These are phyloP conservation scores for Protomyces macrosporus DNA, from an alignment of 1,139 yeast genomes.

Conservation along the genomic window DNA sequence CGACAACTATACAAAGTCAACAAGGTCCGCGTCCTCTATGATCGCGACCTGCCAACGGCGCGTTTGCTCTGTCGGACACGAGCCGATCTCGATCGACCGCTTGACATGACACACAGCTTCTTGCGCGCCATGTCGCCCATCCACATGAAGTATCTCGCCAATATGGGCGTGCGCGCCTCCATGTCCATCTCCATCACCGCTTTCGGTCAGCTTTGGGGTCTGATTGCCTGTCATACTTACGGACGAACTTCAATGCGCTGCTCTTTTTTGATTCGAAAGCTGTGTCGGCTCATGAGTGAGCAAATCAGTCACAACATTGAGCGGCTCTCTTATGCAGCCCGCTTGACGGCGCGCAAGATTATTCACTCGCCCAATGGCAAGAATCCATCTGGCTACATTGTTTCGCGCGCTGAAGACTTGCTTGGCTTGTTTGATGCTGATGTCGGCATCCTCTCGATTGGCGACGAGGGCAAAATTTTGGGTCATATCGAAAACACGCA, in stretches of 20 bases:
- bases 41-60: conserved; percentile 22
- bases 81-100: conserved; percentile 12
- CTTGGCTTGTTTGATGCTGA: conserved; percentile 25
- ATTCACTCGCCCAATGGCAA: conserved; percentile 12
- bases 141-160: conserved; percentile 23
- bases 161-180: conserved; percentile 23
- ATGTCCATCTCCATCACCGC: conserved; percentile 25
- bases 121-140: conserved; percentile 26
- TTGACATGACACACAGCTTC: conserved; percentile 25
- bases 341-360: conserved; percentile 13
- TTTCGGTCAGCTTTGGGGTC: conserved; percentile 25
- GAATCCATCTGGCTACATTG: conserved; percentile 24
- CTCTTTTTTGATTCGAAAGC: conserved; percentile 15
- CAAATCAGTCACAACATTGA: conserved; percentile 20
- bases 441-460: conserved; percentile 19
- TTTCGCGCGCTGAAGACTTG: conserved; percentile 19
- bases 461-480: conserved; percentile 22
- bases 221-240: conserved; percentile 23
- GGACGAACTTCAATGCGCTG: conserved; percentile 10
- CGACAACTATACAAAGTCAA: conserved; percentile 18
- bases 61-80: conserved; percentile 19
- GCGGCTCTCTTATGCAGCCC: conserved; percentile 24
- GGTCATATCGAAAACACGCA: conserved; percentile 15
- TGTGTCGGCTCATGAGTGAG: conserved; percentile 23
- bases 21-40: conserved; percentile 20